Base-by-base conservation (phyloP, 2,329 filamentous ascomycete species). In the Septoria linicola region DNA sequence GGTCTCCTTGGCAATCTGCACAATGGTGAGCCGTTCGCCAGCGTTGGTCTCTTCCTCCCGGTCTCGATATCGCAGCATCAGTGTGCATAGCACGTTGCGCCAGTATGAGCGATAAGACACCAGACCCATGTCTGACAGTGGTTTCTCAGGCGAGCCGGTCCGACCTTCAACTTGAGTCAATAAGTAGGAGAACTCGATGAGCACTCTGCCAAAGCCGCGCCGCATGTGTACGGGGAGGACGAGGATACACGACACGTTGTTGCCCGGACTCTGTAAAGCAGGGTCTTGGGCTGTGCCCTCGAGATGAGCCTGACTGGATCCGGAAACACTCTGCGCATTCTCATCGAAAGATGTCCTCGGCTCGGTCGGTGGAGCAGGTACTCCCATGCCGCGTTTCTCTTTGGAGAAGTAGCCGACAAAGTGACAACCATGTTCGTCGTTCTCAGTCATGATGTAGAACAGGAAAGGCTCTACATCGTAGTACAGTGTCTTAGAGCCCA, bases 351-450 rank as follows among this genome's bases (percentile, higher is more conserved):
- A 63, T 25, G 55, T 58, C 30, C 61, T 54, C 14, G 63, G 51
- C 34, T 62, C 54, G 62, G 91, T 86, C 55, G 90, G 95, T 70
- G 89, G 92, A 2, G 89, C 87, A 30, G 59, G 51, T 47, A 64
- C 61, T 2, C 63, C 62, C 36, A 63, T 64, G 8, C 66, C 66
- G 36, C 95, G 81, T 73, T 99, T 99, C 73, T 99, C 93, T 69
- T 99, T 99, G 43, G 93, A 97, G 65, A 99, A 99, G 68, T 99
- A 99, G n/a, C 93, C 93, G 20, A 97, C 92, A 61, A 99, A 93
- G 68, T 96, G 93, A 66, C 93, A 96, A 14, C 92, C 92, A 14
- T 86, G 81, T 49, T 93, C 87, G 65, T 96, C 88, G 62, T 91
- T 92, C 63, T 96, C 93, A 59, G 90, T 95, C 74, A 97, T 88